Percentiles rank a stretch among this genome's conserved stretches.
phyloP scores from a whole-genome alignment of 805 yeast genomes.

The Metschnikowia noctiluminum region DNA sequence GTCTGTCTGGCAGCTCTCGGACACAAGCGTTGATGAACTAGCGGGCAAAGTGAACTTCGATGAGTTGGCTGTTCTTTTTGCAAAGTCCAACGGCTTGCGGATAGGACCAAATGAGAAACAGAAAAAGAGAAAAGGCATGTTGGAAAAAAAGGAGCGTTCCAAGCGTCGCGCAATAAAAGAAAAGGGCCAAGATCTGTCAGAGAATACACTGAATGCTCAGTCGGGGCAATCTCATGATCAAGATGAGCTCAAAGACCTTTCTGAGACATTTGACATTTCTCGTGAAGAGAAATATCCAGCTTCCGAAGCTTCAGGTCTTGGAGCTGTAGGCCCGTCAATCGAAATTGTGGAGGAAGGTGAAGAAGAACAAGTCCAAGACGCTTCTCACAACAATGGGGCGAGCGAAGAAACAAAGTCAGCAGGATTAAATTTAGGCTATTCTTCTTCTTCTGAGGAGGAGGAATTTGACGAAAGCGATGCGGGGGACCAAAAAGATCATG shows the following conservation, averaged over 20 bases:
- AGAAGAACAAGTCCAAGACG: neutral
- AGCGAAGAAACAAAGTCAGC: neutral
- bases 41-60: slow-evolving; percentile 26
- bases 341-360: neutral
- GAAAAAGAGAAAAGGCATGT: neutral
- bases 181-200: neutral
- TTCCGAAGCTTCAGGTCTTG: no score
- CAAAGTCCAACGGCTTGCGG: slow-evolving; percentile 22
- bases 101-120: neutral
- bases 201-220: neutral
- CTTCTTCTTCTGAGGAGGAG: slow-evolving; percentile 3
- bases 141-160: neutral
- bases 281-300: neutral
- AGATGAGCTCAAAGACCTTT: neutral
- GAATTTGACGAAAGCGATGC: slow-evolving; percentile 1
- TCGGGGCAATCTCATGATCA: no score
- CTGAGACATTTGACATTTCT: neutral
- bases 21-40: slow-evolving; percentile 20
- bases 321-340: neutral
- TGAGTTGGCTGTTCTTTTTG: slow-evolving; percentile 28
- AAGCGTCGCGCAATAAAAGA: neutral
- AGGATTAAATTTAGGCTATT: slow-evolving; percentile 22
- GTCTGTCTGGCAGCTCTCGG: slow-evolving; percentile 36
- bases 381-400: neutral
- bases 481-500: neutral